These are phyloP conservation scores for Fagus crenata DNA, from an alignment of 306 rosid genomes.

Conservation along the genomic window DNA sequence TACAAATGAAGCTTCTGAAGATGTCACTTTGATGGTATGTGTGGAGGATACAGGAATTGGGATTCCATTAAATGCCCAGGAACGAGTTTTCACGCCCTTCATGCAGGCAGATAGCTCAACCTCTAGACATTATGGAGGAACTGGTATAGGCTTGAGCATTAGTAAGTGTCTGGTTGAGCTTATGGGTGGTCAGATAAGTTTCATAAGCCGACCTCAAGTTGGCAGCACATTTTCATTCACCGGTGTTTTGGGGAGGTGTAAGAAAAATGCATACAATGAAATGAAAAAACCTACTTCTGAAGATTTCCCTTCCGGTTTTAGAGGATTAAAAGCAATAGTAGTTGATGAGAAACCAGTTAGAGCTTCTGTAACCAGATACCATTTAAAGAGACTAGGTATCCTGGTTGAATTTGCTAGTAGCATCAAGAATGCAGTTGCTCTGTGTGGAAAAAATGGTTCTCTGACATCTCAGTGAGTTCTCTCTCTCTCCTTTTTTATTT, in stretches of 20 bases:
- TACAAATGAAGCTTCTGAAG: slow-evolving; percentile 49
- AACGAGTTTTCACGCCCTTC: slow-evolving; percentile 86
- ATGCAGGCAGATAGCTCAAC: slow-evolving; percentile 99
- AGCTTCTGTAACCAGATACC: slow-evolving; percentile 91
- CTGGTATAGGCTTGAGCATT: slow-evolving; percentile 98
- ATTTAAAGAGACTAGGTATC: slow-evolving; percentile 91
- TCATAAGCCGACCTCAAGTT: slow-evolving; percentile 68
- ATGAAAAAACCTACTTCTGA: slow-evolving; percentile 66
- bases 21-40: slow-evolving; percentile 72
- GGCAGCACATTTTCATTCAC: slow-evolving; percentile 96
- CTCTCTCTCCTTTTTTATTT: not conserved
- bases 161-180: slow-evolving; percentile 93
- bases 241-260: slow-evolving; percentile 59
- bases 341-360: slow-evolving; percentile 91
- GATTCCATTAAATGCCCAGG: slow-evolving; percentile 84
- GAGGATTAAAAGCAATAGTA: slow-evolving; percentile 77
- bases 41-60: slow-evolving; percentile 98
- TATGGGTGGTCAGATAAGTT: slow-evolving; percentile 89
- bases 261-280: slow-evolving; percentile 47
- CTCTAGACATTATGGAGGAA: slow-evolving; percentile 92
- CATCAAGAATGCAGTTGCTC: slow-evolving; percentile 58
- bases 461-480: slow-evolving; percentile 52
- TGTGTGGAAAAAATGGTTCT: slow-evolving; percentile 65
- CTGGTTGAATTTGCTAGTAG: slow-evolving; percentile 56
- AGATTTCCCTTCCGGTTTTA: slow-evolving; percentile 76